Evolutionary conservation across 2,329 filamentous ascomycete species (phyloP).

Genomic region (Anisogramma anomala): DNA sequence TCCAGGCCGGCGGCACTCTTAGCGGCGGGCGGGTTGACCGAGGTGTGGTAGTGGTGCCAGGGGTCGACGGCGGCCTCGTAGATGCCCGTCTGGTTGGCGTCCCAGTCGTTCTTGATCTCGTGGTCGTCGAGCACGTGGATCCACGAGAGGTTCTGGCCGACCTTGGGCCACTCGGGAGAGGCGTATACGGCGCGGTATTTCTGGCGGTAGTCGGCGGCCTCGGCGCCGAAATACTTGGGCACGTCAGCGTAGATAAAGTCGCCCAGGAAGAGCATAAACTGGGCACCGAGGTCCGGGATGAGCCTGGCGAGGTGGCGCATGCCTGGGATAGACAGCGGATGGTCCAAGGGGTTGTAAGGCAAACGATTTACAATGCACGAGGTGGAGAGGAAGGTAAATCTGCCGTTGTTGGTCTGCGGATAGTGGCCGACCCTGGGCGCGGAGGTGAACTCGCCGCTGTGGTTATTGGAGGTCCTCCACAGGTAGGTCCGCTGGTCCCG

Average conservation of each 20-base stretch:
- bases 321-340: conserved; percentile 72
- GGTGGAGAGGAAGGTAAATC: conserved; percentile 82
- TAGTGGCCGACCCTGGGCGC: conserved; percentile 59
- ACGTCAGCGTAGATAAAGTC: conserved; percentile 92
- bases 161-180: conserved; percentile 77
- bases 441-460: conserved; percentile 69
- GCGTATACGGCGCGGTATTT: conserved; percentile 95
- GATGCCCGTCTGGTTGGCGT: conserved; percentile 65
- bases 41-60: conserved; percentile 75
- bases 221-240: conserved; percentile 63
- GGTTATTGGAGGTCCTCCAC: conserved; percentile 78
- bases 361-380: conserved; percentile 89
- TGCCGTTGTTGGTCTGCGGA: conserved; percentile 48
- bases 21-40: conserved; percentile 67
- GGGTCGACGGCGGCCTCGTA: conserved; percentile 73
- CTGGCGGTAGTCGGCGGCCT: conserved; percentile 65
- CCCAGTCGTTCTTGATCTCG: conserved; percentile 93
- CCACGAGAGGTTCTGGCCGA: conserved; percentile 78
- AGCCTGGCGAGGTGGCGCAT: conserved; percentile 64
- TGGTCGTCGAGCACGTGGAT: conserved; percentile 95
- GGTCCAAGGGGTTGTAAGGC: conserved; percentile 75
- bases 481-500: conserved; percentile 65
- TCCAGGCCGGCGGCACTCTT: conserved; percentile 34
- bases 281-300: conserved; percentile 58
- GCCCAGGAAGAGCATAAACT: conserved; percentile 72